Percentiles rank a stretch among this genome's conserved stretches.
Conservation (phyloP, 257 asterid genomes). For the Nicotiana otophora region DNA sequence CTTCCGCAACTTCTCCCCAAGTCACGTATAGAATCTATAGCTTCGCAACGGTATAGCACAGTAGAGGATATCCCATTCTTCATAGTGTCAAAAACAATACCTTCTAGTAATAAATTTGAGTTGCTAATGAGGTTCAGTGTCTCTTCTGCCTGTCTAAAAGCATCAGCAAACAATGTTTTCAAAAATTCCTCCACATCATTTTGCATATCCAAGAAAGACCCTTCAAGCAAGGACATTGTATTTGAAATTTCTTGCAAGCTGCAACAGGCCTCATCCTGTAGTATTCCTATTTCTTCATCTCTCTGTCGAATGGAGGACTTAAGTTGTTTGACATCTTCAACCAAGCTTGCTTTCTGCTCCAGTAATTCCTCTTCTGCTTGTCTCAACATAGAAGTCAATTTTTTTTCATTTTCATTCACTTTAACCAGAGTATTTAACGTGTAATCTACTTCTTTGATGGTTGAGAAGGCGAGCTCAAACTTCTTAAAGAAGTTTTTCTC, state of each 20-base stretch:
- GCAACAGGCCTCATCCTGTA: conserved; percentile 30
- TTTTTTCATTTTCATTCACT: conserved; percentile 54
- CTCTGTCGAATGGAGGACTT: conserved; percentile 27
- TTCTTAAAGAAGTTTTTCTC: conserved; percentile 43
- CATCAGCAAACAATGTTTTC: conserved; percentile 34
- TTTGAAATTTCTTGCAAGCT: conserved; percentile 34
- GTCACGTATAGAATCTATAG: conserved; percentile 26
- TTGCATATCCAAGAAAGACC: conserved; percentile 47
- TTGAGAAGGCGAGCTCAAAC: conserved; percentile 50
- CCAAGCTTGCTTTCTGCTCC: conserved; percentile 43
- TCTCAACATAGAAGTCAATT: conserved; percentile 42
- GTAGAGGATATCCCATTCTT: conserved; percentile 40
- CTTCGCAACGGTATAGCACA: conserved; percentile 41
- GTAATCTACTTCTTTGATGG: conserved; percentile 58
- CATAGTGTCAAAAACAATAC: conserved; percentile 32
- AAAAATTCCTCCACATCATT: conserved; percentile 39
- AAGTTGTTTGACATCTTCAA: conserved; percentile 43
- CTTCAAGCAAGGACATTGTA: conserved; percentile 41
- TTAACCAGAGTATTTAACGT: conserved; percentile 46
- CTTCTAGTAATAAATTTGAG: conserved; percentile 49
- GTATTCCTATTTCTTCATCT: conserved; percentile 32
- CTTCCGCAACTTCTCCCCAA: conserved; percentile 15
- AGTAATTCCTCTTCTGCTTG: conserved; percentile 42
- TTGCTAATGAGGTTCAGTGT: conserved; percentile 30
- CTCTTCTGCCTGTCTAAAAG: conserved; percentile 43